A percentile compares a stretch with the other conserved stretches of the same genome.
phyloP scores from a whole-genome alignment of 306 rosid species.

The Betula pendula region DNA sequence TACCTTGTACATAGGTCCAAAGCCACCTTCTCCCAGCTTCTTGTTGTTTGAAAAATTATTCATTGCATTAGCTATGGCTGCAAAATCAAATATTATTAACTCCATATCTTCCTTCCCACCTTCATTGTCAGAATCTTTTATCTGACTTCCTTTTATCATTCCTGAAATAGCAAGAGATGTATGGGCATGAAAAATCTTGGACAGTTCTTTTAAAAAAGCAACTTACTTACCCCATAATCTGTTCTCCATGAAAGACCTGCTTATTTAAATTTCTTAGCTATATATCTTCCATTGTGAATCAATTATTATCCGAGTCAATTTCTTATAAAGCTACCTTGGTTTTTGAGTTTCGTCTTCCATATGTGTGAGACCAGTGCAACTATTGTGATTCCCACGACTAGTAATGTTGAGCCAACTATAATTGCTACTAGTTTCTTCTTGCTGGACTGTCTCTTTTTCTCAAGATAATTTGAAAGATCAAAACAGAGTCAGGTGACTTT shows the following conservation, averaged over 20 bases:
- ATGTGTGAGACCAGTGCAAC: not conserved
- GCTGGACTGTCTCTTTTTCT: not conserved
- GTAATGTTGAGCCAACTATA: not conserved
- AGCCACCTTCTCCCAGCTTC: slow-evolving; percentile 67
- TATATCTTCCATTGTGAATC: not conserved
- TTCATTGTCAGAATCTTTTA: not conserved
- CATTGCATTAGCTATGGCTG: slow-evolving; percentile 41
- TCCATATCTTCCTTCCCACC: slow-evolving; percentile 38
- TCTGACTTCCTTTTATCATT: not conserved
- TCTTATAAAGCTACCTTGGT: not conserved
- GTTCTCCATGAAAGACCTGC: not conserved
- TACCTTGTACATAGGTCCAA: slow-evolving; percentile 63
- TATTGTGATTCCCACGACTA: not conserved
- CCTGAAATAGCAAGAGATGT: not conserved
- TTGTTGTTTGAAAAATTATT: slow-evolving; percentile 41
- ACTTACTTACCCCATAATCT: not conserved
- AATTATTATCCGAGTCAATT: not conserved
- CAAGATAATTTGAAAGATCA: not conserved
- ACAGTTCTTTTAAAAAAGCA: not conserved
- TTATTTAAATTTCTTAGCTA: no score
- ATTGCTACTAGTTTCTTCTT: not conserved
- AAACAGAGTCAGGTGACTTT: not conserved
- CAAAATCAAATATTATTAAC: slow-evolving; percentile 41
- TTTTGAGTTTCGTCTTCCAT: not conserved
- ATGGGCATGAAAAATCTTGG: not conserved